Conservation (phyloP, 352 stramenopile species). For the Globisporangium spiculum region DNA sequence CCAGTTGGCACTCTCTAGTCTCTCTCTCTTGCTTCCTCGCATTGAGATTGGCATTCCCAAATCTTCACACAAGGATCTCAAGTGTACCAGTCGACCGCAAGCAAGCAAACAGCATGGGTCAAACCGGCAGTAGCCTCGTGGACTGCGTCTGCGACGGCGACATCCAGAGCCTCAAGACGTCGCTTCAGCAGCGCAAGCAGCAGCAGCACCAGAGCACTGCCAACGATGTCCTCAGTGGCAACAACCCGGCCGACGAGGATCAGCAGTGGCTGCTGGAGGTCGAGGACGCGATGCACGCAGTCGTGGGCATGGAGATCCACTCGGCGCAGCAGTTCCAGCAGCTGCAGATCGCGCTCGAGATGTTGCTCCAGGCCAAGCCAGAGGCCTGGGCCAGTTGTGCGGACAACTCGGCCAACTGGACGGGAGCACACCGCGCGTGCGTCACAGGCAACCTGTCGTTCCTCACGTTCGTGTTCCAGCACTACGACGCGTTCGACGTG, state of each 20-base stretch:
- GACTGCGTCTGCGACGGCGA: constrained; percentile 56
- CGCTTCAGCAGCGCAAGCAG: constrained; percentile 27
- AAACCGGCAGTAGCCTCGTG: constrained; percentile 25
- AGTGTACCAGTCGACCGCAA: background rate
- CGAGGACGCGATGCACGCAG: constrained; percentile 55
- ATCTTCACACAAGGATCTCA: background rate
- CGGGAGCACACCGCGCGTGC: constrained; percentile 50
- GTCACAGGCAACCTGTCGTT: constrained; percentile 60
- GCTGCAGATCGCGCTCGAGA: constrained; percentile 56
- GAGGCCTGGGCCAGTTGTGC: constrained; percentile 24
- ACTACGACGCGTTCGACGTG: constrained; percentile 29
- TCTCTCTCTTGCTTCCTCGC: background rate
- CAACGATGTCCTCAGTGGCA: constrained; percentile 11
- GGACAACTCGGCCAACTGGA: constrained; percentile 42
- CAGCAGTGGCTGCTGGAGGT: constrained; percentile 30
- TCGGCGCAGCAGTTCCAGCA: constrained; percentile 61
- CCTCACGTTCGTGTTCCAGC: constrained; percentile 46
- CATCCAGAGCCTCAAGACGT: constrained; percentile 43
- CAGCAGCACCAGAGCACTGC: background rate
- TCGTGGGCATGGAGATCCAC: constrained; percentile 51
- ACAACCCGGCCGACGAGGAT: background rate
- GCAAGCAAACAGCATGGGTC: constrained; percentile 7
- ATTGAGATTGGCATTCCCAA: background rate
- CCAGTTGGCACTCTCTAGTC: background rate
- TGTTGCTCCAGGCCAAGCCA: constrained; percentile 41